Conservation (phyloP, 306 rosid species). For the Comarum palustre region DNA sequence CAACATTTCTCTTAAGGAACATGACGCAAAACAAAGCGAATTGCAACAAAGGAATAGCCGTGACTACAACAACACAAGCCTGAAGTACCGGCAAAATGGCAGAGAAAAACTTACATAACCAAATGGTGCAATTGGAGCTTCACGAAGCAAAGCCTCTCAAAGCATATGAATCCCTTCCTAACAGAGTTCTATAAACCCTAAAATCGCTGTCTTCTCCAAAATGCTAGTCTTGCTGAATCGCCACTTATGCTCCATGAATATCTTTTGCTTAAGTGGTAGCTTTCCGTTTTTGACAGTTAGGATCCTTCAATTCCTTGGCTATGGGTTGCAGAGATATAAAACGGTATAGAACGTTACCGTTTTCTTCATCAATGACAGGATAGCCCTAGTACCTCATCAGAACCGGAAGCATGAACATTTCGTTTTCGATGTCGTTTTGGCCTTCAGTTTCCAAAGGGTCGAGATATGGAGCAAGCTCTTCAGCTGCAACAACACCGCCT, state of each 20-base stretch:
- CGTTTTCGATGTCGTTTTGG: neutral
- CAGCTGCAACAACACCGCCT: constrained; percentile 4
- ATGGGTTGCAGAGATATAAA: constrained; percentile 6
- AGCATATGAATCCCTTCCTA: neutral
- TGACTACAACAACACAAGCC: too few relatives aligned
- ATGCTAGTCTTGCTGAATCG: neutral
- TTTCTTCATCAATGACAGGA: constrained; percentile 6
- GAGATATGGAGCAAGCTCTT: constrained; percentile 8
- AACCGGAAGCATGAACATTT: neutral
- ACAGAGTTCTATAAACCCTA: neutral
- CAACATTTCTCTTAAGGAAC: too few relatives aligned
- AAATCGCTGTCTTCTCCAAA: neutral
- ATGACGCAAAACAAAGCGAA: too few relatives aligned
- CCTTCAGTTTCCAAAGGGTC: neutral
- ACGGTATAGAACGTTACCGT: neutral
- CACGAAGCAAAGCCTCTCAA: neutral
- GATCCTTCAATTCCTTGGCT: neutral
- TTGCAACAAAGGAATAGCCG: too few relatives aligned
- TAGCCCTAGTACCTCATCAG: neutral
- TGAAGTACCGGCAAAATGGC: neutral
- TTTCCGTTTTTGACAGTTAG: neutral
- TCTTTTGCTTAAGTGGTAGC: neutral
- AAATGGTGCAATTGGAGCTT: neutral
- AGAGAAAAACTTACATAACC: neutral
- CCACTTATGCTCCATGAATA: neutral